These are phyloP conservation scores for Hordeum marinum DNA, from an alignment of 176 grass and related monocot genomes.

Conservation along the genomic window DNA sequence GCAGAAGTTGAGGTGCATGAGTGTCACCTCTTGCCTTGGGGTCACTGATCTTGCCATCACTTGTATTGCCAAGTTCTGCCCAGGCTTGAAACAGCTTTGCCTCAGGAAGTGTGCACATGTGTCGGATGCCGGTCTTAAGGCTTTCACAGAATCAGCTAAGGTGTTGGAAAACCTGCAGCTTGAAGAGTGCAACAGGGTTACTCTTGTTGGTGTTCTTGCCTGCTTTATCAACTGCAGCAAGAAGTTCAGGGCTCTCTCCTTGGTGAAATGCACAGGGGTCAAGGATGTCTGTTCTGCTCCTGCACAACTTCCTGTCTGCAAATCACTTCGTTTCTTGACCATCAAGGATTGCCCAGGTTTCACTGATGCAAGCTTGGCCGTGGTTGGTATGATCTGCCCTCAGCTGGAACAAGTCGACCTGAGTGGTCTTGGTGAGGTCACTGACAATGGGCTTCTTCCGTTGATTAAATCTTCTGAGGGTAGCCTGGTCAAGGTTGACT, in stretches of 20 bases:
- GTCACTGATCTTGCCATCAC: slow-evolving; percentile 73
- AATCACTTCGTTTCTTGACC: slow-evolving; percentile 64
- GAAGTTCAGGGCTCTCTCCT: slow-evolving; percentile 58
- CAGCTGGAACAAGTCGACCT: slow-evolving; percentile 77
- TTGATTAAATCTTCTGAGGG: slow-evolving; percentile 54
- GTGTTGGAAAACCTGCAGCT: slow-evolving; percentile 65
- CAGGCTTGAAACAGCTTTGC: slow-evolving; percentile 58
- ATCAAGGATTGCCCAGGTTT: slow-evolving; percentile 79
- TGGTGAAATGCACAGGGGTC: slow-evolving; percentile 90
- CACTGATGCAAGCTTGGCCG: slow-evolving; percentile 75
- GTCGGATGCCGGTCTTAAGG: slow-evolving; percentile 71
- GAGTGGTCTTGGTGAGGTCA: slow-evolving; percentile 58
- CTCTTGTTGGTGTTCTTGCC: slow-evolving; percentile 67
- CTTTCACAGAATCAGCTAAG: slow-evolving; percentile 51
- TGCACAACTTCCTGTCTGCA: slow-evolving; percentile 55
- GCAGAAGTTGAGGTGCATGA: slow-evolving; percentile 71
- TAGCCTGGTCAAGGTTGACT: slow-evolving; percentile 68
- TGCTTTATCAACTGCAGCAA: slow-evolving; percentile 58
- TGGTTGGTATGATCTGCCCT: slow-evolving; percentile 78
- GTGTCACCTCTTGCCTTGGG: slow-evolving; percentile 69
- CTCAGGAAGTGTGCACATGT: slow-evolving; percentile 59
- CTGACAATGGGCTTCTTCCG: slow-evolving; percentile 62
- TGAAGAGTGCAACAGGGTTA: slow-evolving; percentile 72
- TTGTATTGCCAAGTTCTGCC: slow-evolving; percentile 78
- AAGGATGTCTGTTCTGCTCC: slow-evolving; percentile 55